phyloP scores from a whole-genome alignment of 192 early-diverging fungal species.

The Haplosporangium gracile region DNA sequence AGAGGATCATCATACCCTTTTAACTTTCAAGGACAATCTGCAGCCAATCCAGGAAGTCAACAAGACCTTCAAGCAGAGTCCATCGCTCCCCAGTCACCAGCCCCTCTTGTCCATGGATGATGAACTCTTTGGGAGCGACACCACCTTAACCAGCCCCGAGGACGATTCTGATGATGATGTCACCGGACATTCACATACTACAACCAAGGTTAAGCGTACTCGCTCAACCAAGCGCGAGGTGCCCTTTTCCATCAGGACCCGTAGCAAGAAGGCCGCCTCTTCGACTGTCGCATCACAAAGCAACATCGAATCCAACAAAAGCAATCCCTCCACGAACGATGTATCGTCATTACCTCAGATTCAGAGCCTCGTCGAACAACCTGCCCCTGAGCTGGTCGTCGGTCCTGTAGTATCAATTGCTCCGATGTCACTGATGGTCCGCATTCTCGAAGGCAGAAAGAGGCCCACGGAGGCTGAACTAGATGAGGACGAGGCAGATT shows the following conservation, averaged over 20 bases:
- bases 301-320: neutral
- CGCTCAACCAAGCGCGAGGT: neutral
- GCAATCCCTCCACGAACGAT: neutral
- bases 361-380: neutral
- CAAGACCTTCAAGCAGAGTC: neutral
- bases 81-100: neutral
- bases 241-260: neutral
- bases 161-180: constrained; percentile 45
- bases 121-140: constrained; percentile 48
- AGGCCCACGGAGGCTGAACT: neutral
- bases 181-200: neutral
- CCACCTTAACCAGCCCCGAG: constrained; percentile 41
- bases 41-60: neutral
- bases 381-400: neutral
- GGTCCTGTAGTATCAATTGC: neutral
- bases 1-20: neutral
- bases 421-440: constrained; percentile 19
- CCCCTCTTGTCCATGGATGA: neutral
- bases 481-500: constrained; percentile 10
- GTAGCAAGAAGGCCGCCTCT: neutral
- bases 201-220: neutral
- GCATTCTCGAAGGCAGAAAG: constrained; percentile 25
- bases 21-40: neutral
- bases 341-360: neutral
- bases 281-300: neutral